Evolutionary conservation across 2,329 filamentous ascomycete species (phyloP), one percentile per base, ranked within the genome.

Genomic region (Pestalotiopsis sp.): DNA sequence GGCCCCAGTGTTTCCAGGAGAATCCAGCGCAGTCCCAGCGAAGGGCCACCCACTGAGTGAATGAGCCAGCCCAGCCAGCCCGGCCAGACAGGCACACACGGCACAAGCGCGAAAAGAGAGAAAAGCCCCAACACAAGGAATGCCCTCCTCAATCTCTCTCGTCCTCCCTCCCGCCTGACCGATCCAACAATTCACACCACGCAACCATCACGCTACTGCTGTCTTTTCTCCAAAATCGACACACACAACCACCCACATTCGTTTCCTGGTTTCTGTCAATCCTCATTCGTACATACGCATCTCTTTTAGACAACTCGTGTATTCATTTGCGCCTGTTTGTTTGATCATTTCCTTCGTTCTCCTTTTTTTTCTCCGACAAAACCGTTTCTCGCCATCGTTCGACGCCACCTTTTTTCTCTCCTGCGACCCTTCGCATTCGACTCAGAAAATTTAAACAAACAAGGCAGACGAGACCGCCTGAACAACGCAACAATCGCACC

Each of bases 371-470:
- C 1, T 27, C 31, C 36, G 41, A 45, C 58, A 20, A 36, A 20
- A 66, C 56, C 58, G 59, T 41, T 66, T 66, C 64, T 38, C 64
- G 39, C 61, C 61, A 64, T 27, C 39, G 38, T 45, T 64, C n/a
- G 14, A 25, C 61, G 23, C 27, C 61, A 38, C 39, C 20, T 41
- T 38, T 45, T 17, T 36, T 64, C 25, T 64, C 41, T 20, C 38
- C 61, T 38, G 25, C 61, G 13, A 25, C 5, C 20, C 38, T 14
- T 58, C 20, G 31, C 31, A 27, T 60, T 49, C 62, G 20, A 39
- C 64, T 20, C 64, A 38, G n/a, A 27, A 52, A 25, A 25, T 17
- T 9, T 36, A 41, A 23, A 23, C 36, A 66, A 57, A 27, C 25
- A 13, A 58, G 45, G 45, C 45, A 52, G n/a, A 52, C 45, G 9